Conservation (phyloP, 345 rosid species). For the Linum trigynum region DNA sequence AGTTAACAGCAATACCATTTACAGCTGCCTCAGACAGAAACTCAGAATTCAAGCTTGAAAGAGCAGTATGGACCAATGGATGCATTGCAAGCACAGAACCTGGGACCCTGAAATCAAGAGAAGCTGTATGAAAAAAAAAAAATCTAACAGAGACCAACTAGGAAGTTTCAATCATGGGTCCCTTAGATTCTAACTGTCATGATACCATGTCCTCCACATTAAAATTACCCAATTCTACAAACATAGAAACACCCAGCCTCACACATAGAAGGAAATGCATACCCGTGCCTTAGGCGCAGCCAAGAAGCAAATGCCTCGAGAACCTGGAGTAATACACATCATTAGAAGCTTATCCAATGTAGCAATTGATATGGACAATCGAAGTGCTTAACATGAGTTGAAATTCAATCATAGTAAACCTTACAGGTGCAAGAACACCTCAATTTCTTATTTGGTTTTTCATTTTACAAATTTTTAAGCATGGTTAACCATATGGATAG, state of each 20-base stretch:
- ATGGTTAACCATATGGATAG: neutral
- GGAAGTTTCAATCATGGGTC: neutral
- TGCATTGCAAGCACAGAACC: constrained; percentile 81
- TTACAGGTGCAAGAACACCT: neutral
- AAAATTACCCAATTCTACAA: neutral
- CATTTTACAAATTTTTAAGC: neutral
- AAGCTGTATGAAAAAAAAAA: neutral
- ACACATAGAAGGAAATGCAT: constrained; percentile 19
- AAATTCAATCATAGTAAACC: neutral
- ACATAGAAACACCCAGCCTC: neutral
- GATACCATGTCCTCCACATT: neutral
- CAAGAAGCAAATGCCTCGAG: constrained; percentile 98
- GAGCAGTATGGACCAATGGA: constrained; percentile 80
- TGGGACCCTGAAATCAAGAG: constrained; percentile 60
- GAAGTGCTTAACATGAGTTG: neutral
- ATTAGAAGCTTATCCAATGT: constrained; percentile 19
- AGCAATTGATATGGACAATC: neutral
- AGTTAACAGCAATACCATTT: constrained; percentile 52
- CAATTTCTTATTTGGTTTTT: neutral
- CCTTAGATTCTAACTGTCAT: neutral
- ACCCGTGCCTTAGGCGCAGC: constrained; percentile 93
- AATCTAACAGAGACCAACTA: neutral
- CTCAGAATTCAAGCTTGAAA: constrained; percentile 78
- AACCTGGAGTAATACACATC: constrained; percentile 49
- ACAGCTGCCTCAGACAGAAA: constrained; percentile 94